Evolutionary conservation across 2,329 filamentous ascomycete species (phyloP).

Genomic region (Aspergillus uvarum): DNA sequence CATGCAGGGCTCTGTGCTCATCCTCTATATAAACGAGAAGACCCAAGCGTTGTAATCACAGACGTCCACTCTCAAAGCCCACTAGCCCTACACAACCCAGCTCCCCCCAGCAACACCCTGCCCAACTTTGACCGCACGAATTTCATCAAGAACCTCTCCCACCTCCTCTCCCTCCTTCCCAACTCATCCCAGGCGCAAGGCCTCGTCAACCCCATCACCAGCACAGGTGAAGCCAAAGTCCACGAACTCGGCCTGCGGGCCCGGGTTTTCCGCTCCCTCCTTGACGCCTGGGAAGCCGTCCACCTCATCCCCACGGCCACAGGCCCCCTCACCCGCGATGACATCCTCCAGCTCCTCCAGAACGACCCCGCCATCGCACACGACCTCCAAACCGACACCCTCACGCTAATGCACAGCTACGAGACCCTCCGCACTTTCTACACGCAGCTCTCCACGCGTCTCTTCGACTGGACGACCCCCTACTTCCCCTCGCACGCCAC

Average conservation of each 20-base stretch:
- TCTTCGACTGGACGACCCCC: constrained; percentile 34
- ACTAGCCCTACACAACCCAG: too few species aligned
- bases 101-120: too few species aligned
- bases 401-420: constrained; percentile 40
- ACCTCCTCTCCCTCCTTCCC: constrained; percentile 5
- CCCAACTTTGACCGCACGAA: too few species aligned
- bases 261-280: constrained; percentile 41
- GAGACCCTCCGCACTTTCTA: constrained; percentile 46
- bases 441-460: constrained; percentile 37
- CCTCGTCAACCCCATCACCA: constrained; percentile 39
- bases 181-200: constrained; percentile 18
- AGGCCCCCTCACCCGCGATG: constrained; percentile 36
- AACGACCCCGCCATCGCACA: constrained; percentile 22
- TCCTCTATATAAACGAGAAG: too few species aligned
- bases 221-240: constrained; percentile 41
- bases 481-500: constrained; percentile 47
- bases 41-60: too few species aligned
- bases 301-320: constrained; percentile 20
- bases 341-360: constrained; percentile 42
- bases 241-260: constrained; percentile 44
- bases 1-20: too few species aligned
- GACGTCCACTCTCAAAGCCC: too few species aligned
- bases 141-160: too few species aligned
- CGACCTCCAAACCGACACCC: constrained; percentile 18
- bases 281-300: constrained; percentile 37